These are phyloP conservation scores for Clitoria ternatea DNA, from an alignment of 306 rosid species.

Conservation along the genomic window DNA sequence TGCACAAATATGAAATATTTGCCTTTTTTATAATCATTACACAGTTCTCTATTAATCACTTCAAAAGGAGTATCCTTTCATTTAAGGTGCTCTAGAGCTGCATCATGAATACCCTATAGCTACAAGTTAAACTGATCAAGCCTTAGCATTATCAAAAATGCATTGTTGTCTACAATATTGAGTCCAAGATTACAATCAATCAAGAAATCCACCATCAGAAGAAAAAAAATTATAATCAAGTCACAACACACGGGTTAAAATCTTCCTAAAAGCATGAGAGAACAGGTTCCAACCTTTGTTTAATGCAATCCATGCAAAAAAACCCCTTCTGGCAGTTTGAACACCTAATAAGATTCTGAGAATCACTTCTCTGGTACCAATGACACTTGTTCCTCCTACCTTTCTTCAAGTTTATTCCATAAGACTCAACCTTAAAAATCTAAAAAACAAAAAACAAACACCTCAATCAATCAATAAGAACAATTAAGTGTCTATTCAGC, in stretches of 20 bases:
- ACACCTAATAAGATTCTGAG: too few relatives aligned
- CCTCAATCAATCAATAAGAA: too few relatives aligned
- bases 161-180: neutral
- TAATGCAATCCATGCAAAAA: too few relatives aligned
- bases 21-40: neutral
- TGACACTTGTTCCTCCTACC: constrained; percentile 56
- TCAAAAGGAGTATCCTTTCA: neutral
- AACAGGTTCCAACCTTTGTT: constrained; percentile 83
- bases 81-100: neutral
- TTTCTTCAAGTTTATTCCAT: constrained; percentile 42
- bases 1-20: neutral
- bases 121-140: constrained; percentile 3
- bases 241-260: too few relatives aligned
- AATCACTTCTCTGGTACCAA: too few relatives aligned
- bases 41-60: neutral
- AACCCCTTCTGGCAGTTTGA: too few relatives aligned
- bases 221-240: too few relatives aligned
- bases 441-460: constrained; percentile 3
- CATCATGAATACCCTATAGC: neutral
- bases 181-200: constrained; percentile 2
- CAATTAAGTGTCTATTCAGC: too few relatives aligned
- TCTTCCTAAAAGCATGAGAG: too few relatives aligned
- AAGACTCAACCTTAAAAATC: constrained; percentile 43
- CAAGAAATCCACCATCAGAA: constrained; percentile 16
- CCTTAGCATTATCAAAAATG: constrained; percentile 5